A percentile compares a stretch with the other conserved stretches of the same genome.
phyloP scores from a whole-genome alignment of 768 basidiomycete species.

The Pleurotus ostreatus region DNA sequence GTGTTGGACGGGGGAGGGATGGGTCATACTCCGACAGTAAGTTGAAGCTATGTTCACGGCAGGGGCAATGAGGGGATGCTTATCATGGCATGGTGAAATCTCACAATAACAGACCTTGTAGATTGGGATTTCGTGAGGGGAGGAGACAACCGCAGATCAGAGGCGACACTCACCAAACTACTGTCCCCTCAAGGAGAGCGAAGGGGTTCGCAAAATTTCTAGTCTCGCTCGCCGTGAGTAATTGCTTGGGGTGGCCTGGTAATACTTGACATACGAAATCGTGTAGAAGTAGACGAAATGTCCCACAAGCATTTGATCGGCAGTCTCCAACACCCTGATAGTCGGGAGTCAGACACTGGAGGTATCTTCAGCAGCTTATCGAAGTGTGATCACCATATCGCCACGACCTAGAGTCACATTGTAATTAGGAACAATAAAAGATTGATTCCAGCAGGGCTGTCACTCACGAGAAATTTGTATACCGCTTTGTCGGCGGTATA shows the following conservation, averaged over 20 bases:
- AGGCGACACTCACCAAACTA: slow-evolving; percentile 29
- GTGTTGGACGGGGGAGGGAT: background rate
- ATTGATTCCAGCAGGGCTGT: background rate
- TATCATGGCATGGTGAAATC: slow-evolving; percentile 14
- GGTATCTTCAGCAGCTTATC: slow-evolving; percentile 19
- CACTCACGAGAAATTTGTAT: slow-evolving; percentile 31
- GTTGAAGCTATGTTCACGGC: slow-evolving; percentile 19
- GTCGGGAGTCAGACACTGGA: slow-evolving; percentile 19
- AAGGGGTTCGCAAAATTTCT: background rate
- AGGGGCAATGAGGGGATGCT: slow-evolving; percentile 2
- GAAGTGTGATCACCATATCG: background rate
- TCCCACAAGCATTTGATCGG: slow-evolving; percentile 48
- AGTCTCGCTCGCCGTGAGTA: background rate
- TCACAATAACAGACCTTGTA: slow-evolving; percentile 33
- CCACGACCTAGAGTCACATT: background rate
- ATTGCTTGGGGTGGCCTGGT: background rate
- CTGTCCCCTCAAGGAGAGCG: slow-evolving; percentile 13
- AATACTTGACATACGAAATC: slow-evolving; percentile 37
- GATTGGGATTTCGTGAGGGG: background rate
- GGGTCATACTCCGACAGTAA: slow-evolving; percentile 29
- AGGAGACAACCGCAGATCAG: too few relatives aligned
- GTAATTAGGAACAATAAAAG: too few relatives aligned
- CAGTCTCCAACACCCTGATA: slow-evolving; percentile 39
- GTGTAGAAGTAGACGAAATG: slow-evolving; percentile 52
- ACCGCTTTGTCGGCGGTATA: slow-evolving; percentile 30